Conservation (phyloP, 1,139 yeast species). For the Meyerozyma elateridarum region DNA sequence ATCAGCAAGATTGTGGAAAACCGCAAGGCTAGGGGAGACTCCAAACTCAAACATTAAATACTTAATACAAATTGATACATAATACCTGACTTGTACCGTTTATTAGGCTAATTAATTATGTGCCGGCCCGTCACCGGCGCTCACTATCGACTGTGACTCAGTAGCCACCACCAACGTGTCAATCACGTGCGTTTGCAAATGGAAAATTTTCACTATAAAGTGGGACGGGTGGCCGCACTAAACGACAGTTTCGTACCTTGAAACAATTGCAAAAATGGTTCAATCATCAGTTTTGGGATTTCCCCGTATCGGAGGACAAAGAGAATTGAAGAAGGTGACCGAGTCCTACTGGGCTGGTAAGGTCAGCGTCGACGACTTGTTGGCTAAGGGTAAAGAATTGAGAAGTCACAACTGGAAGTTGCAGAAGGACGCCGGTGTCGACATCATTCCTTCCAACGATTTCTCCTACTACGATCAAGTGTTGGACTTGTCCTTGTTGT, state of each 20-base stretch:
- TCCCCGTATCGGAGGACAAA: conserved; percentile 99
- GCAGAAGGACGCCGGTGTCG: conserved; percentile 96
- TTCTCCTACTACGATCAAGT: conserved; percentile 98
- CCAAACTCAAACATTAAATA: too few species aligned
- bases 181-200: conserved; percentile 4
- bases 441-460: conserved; percentile 94
- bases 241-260: not conserved
- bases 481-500: conserved; percentile 83
- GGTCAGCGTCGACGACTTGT: conserved; percentile 78
- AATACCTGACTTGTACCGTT: too few species aligned
- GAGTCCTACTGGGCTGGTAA: conserved; percentile 99
- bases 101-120: too few species aligned
- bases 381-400: conserved; percentile 90
- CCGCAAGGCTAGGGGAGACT: conserved; percentile 31
- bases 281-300: conserved; percentile 96
- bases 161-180: conserved; percentile 2
- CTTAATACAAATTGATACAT: too few species aligned
- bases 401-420: conserved; percentile 97
- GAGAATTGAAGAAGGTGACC: conserved; percentile 98
- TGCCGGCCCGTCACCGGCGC: too few species aligned
- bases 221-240: conserved; percentile 2
- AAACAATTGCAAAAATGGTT: conserved; percentile 58
- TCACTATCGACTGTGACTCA: too few species aligned
- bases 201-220: conserved; percentile 6
- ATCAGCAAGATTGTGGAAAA: conserved; percentile 35